Percentiles rank a stretch among this genome's conserved stretches.
Evolutionary conservation across 441 rosid species (phyloP).

Genomic region (Populus hybrid): DNA sequence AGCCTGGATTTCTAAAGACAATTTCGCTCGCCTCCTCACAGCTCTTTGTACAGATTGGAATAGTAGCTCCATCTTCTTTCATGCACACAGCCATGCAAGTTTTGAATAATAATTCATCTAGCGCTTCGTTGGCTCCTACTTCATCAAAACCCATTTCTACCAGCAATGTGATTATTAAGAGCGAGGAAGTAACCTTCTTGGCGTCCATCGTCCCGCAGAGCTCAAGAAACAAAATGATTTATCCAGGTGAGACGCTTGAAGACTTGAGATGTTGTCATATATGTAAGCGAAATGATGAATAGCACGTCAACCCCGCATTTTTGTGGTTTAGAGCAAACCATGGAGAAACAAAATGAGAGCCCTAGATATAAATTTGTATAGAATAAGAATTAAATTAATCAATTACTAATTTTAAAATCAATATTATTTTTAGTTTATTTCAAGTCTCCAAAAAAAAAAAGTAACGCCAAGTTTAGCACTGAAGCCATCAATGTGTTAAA

Average conservation of each 20-base stretch:
- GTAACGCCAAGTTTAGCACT: too few species aligned
- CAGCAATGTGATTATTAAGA: neutral
- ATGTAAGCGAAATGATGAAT: neutral
- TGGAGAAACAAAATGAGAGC: neutral
- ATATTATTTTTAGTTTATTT: too few species aligned
- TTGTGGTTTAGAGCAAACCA: neutral
- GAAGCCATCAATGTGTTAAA: too few species aligned
- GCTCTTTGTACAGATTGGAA: neutral
- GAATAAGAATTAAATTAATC: neutral
- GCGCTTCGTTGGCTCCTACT: neutral
- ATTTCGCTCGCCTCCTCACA: constrained; percentile 1
- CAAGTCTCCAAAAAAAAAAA: too few species aligned
- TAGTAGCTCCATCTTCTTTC: neutral
- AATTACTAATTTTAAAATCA: neutral
- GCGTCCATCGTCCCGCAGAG: neutral
- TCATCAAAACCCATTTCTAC: neutral
- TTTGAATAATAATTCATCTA: neutral
- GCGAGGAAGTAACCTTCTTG: neutral
- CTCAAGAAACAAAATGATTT: neutral
- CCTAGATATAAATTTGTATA: neutral
- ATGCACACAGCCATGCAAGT: constrained; percentile 18
- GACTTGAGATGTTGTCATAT: neutral
- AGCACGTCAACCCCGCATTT: neutral
- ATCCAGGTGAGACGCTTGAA: neutral
- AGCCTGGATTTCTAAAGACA: constrained; percentile 9